A percentile compares a stretch with the other conserved stretches of the same genome.
Evolutionary conservation across 2,329 filamentous ascomycete genomes (phyloP).

Genomic region (Exophiala sp.): DNA sequence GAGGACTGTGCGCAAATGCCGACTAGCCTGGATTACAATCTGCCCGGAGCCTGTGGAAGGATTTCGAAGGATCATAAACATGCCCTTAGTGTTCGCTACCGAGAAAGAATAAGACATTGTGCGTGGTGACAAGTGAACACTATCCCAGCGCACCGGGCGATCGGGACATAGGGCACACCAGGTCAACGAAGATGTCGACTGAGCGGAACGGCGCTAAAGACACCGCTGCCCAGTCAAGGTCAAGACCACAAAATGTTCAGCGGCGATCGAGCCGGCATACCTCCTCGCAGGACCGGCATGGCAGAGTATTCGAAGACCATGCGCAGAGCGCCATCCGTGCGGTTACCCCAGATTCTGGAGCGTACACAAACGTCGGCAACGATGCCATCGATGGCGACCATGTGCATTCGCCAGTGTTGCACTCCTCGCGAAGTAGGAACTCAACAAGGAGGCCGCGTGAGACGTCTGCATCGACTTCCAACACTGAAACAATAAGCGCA

Average conservation of each 20-base stretch:
- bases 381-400: conserved; percentile 13
- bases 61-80: conserved; percentile 5
- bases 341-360: conserved; percentile 43
- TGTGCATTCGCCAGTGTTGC: conserved; percentile 18
- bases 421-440: conserved; percentile 22
- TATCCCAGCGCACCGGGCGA: background rate
- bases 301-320: conserved; percentile 37
- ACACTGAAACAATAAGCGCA: conserved; percentile 9
- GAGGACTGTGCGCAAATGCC: conserved; percentile 17
- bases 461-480: conserved; percentile 24
- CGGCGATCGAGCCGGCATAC: conserved; percentile 17
- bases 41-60: conserved; percentile 16
- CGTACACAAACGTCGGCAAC: conserved; percentile 33
- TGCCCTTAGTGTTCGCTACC: conserved; percentile 2
- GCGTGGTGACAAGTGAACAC: conserved; percentile 4
- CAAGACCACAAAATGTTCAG: conserved; percentile 17
- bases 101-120: background rate
- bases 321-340: conserved; percentile 44
- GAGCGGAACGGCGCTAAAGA: conserved; percentile 11
- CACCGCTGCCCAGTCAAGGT: conserved; percentile 9
- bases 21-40: conserved; percentile 7
- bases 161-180: background rate
- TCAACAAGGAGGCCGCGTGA: conserved; percentile 19
- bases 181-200: conserved; percentile 10
- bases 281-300: conserved; percentile 26